Evolutionary conservation across 169 alveolate species (phyloP).

Genomic region (Fabrea salina): DNA sequence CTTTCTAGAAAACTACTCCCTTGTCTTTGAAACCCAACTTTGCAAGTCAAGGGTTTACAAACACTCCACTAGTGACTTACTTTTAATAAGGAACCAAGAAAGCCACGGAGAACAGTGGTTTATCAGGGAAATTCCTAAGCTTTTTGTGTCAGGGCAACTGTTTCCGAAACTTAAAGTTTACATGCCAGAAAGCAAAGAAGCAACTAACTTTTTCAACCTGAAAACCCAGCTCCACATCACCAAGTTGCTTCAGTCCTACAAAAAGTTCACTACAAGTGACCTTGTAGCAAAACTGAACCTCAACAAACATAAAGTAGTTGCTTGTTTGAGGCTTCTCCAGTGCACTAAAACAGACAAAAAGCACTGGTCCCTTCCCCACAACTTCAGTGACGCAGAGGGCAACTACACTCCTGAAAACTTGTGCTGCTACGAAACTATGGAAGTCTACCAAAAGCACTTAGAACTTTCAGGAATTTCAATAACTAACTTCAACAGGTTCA

Average conservation of each 20-base stretch:
- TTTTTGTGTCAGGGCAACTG: constrained; percentile 65
- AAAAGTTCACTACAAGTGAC: too few relatives aligned
- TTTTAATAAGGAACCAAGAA: constrained; percentile 51
- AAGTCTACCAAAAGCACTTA: constrained; percentile 59
- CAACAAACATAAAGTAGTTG: constrained; percentile 61
- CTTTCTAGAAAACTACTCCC: neutral
- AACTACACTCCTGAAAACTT: constrained; percentile 69
- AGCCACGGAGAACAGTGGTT: constrained; percentile 57
- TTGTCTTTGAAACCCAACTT: constrained; percentile 62
- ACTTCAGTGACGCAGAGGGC: constrained; percentile 54
- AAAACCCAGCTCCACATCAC: constrained; percentile 63
- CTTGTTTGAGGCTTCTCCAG: constrained; percentile 62
- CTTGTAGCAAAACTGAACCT: constrained; percentile 33
- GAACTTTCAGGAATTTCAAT: constrained; percentile 67
- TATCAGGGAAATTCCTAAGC: constrained; percentile 58
- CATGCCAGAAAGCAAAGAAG: constrained; percentile 65
- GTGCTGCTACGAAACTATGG: constrained; percentile 71
- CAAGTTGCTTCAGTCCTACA: constrained; percentile 52
- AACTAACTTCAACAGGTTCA: constrained; percentile 66
- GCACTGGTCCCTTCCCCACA: constrained; percentile 43
- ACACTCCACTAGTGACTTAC: constrained; percentile 66
- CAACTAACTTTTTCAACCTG: constrained; percentile 53
- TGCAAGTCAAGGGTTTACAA: constrained; percentile 65
- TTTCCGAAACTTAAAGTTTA: constrained; percentile 75
- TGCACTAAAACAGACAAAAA: constrained; percentile 60